Evolutionary conservation across 176 grass and related monocot species (phyloP).

Genomic region (Lolium multiflorum): DNA sequence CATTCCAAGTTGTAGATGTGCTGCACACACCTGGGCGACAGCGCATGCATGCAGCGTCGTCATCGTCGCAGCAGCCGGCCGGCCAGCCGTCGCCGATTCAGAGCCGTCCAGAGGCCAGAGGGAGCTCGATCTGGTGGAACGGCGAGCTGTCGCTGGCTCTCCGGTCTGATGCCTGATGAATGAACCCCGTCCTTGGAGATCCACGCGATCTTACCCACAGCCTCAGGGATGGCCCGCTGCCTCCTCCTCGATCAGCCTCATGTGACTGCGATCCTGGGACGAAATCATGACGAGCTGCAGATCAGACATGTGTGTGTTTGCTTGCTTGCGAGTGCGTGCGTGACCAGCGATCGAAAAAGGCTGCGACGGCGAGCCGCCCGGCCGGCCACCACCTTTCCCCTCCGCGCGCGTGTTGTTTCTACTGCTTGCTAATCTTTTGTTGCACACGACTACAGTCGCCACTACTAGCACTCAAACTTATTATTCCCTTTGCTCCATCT

Average conservation of each 20-base stretch:
- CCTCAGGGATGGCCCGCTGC: neutral
- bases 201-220: conserved; percentile 44
- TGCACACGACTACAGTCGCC: neutral
- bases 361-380: conserved; percentile 22
- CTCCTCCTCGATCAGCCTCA: conserved; percentile 8
- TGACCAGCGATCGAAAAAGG: conserved; percentile 35
- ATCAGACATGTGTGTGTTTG: conserved; percentile 7
- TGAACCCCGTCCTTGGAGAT: conserved; percentile 55
- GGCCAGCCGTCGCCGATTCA: neutral
- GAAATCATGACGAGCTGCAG: conserved; percentile 49
- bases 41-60: conserved; percentile 11
- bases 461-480: neutral
- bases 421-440: neutral
- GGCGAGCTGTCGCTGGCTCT: neutral
- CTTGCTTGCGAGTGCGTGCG: neutral
- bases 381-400: conserved; percentile 10
- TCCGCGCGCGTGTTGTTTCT: neutral
- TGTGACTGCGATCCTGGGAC: conserved; percentile 37
- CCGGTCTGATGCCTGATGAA: conserved; percentile 18
- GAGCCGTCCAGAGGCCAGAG: neutral
- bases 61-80: neutral
- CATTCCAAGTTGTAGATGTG: too few species aligned
- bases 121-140: neutral
- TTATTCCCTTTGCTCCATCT: conserved; percentile 79
- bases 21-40: conserved; percentile 4